Evolutionary conservation across 2,329 filamentous ascomycete species (phyloP), one percentile per base, ranked within the genome.

Genomic region (Aspergillus felis): DNA sequence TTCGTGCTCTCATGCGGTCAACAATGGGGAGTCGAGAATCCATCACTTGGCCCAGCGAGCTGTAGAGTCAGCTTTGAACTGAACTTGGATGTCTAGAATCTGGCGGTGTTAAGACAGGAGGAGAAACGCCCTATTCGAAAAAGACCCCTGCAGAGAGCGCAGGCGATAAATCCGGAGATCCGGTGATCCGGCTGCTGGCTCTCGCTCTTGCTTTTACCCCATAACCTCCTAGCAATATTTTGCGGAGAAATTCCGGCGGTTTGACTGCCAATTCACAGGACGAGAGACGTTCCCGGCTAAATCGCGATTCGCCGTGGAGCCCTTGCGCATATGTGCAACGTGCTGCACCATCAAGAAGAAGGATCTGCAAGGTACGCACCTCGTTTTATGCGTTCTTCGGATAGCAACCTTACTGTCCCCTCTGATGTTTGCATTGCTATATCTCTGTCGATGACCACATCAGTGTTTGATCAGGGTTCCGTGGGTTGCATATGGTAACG

Each of bases 241-340:
- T 17, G 32, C 14, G 14, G 32, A n/a, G 14, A 38, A 38, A 38
- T 17, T 2, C 14, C 32, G 5, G 32, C 32, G 3, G 32, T 38
- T 38, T 38, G 12, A 35, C 5, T 35, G 32, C 17, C 32, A 14
- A 38, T 17, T 17, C 32, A 17, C 8, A 38, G 14, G 32, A 38
- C 14, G 32, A 38, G 14, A 38, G 32, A 17, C 50, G 51, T 44
- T 53, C 41, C 32, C 46, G 51, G 55, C 55, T 57, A 57, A 57
- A 57, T 57, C 55, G n/a, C 42, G 42, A 12, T 46, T 20, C 8
- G 20, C 20, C 17, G 17, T 9, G n/a, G 4, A 46, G n/a, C n/a
- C 20, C n/a, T n/a, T 46, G 22, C 28, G 32, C 24, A 32, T 50
- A 53, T 27, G 35, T 20, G 47, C 25, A 27, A 53, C 46, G 12